Percentiles rank a stretch among this genome's conserved stretches.
Conservation (phyloP, 306 rosid species). For the Prunus salicina region DNA sequence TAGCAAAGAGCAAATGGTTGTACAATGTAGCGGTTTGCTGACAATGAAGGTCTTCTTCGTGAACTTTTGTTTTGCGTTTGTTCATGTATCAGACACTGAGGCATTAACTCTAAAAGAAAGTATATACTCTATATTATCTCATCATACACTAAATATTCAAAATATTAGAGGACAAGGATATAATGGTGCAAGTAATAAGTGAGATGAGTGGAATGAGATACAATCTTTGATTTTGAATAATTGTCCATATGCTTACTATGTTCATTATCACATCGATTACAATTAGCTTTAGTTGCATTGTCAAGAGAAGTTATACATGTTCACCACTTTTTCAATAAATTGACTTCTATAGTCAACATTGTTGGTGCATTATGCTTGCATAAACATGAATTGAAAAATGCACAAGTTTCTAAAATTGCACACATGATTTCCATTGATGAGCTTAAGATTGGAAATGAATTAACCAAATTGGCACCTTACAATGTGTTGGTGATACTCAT, state of each 20-base stretch:
- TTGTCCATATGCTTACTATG: too few species aligned
- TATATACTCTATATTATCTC: neutral
- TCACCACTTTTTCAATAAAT: too few species aligned
- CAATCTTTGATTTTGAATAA: too few species aligned
- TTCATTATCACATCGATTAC: too few species aligned
- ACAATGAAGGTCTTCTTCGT: neutral
- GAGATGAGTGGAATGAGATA: too few species aligned
- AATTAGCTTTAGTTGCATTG: too few species aligned
- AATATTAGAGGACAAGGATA: neutral
- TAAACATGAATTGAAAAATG: too few species aligned
- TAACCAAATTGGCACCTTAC: neutral
- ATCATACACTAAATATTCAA: neutral
- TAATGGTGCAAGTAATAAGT: too few species aligned
- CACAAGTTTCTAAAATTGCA: neutral
- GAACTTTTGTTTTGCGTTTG: neutral
- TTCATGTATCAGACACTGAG: neutral
- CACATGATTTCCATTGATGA: neutral
- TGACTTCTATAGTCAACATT: too few species aligned
- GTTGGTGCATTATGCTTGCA: too few species aligned
- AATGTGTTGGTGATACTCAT: neutral
- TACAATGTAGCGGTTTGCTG: neutral
- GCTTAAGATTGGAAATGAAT: neutral
- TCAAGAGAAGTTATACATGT: too few species aligned
- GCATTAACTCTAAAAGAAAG: neutral
- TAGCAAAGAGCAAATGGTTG: neutral